Evolutionary conservation across 805 yeast genomes (phyloP).

Genomic region (Osmozyma mogii): DNA sequence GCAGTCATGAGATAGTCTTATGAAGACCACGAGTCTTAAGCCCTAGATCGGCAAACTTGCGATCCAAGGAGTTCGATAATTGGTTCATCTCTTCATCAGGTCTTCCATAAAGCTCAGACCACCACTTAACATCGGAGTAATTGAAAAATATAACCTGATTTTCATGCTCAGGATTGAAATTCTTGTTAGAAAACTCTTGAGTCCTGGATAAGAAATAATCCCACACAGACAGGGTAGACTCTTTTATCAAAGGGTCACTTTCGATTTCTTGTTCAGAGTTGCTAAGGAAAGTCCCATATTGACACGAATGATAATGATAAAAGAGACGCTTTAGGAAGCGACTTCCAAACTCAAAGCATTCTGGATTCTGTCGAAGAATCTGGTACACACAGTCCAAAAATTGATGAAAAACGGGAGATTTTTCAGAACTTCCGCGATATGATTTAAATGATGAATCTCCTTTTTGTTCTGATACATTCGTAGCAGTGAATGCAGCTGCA

Average conservation of each 20-base stretch:
- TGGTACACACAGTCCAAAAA: constrained; percentile 88
- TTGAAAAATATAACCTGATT: constrained; percentile 51
- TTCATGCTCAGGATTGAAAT: constrained; percentile 27
- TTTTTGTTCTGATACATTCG: constrained; percentile 7
- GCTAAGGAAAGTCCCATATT: constrained; percentile 83
- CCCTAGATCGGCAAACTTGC: constrained; percentile 34
- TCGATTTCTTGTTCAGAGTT: constrained; percentile 61
- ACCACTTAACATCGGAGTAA: constrained; percentile 64
- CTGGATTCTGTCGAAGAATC: constrained; percentile 60
- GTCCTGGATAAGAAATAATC: constrained; percentile 79
- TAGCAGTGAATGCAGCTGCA: constrained; percentile 13
- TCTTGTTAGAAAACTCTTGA: constrained; percentile 55
- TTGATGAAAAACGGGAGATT: constrained; percentile 89
- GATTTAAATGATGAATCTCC: constrained; percentile 23
- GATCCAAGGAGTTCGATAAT: constrained; percentile 30
- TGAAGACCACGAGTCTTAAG: not conserved
- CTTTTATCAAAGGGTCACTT: constrained; percentile 25
- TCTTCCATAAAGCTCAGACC: constrained; percentile 81
- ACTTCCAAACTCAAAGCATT: constrained; percentile 78
- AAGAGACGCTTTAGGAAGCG: constrained; percentile 75
- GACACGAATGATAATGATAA: constrained; percentile 88
- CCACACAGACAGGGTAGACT: constrained; percentile 77
- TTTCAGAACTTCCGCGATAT: constrained; percentile 31
- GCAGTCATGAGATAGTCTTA: not conserved
- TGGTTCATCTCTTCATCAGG: constrained; percentile 48